Evolutionary conservation across 768 basidiomycete species (phyloP), one percentile per base, ranked within the genome.

Genomic region (Leucocoprinus leucothites): DNA sequence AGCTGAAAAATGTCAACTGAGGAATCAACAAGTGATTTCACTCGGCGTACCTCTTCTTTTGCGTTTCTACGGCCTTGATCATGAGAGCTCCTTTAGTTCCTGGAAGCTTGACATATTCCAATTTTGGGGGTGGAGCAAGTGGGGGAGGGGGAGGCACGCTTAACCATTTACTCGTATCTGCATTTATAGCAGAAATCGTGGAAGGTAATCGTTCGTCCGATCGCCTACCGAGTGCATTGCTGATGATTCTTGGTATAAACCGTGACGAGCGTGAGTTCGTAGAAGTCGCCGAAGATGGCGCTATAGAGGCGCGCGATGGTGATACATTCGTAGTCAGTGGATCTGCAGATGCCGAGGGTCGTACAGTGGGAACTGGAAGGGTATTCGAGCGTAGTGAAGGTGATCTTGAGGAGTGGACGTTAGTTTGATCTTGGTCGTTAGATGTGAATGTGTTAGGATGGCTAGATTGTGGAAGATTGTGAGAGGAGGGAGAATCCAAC

Each of bases 101-200:
- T 2, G 94, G 93, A 9, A 96, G 79, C 70, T 96, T 96, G 55
- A 94, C 88, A 63, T 93, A 94, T 68, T 95, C 93, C 36, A 95
- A 70, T 67, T 94, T 93, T 1, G 91, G 89, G 9, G 91, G 86
- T 19, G 89, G 85, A 1, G 61, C 59, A 26, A 67, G 68, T 22
- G 47, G 54, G 22, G 45, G 34, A 31, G 38, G 54, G 8, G 47
- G 47, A 40, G 53, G 46, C n/a, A 26, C 40, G 26, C n/a, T 56
- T 35, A 56, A 24, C 54, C 54, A 56, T 57, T 69, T 75, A 47
- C 66, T 61, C 3, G 63, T 60, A n/a, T 84, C 82, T 21, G 63
- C 52, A 48, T 81, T 79, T 1, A 65, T 53, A n/a, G 66, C 67
- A 55, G 73, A 77, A 36, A 69, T 57, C 26, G 69, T 57, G 18